These are phyloP conservation scores for Xylaria sp. DNA, from an alignment of 2,329 filamentous ascomycete genomes.

Conservation along the genomic window DNA sequence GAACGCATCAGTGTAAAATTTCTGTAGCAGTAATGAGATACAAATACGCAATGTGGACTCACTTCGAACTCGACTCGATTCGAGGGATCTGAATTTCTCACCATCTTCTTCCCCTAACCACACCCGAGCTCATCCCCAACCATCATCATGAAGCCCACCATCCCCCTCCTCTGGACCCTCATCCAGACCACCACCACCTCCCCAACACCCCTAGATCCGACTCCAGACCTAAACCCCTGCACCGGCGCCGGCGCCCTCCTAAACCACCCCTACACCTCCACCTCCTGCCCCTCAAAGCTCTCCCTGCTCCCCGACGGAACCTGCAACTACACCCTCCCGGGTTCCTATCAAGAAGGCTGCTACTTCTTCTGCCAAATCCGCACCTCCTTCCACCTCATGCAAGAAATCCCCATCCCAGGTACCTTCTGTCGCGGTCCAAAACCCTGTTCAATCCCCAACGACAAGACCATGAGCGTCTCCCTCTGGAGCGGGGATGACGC, in stretches of 20 bases:
- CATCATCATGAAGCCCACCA: neutral
- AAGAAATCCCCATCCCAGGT: conserved; percentile 8
- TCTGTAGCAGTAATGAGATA: neutral
- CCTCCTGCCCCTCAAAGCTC: conserved; percentile 4
- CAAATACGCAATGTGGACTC: neutral
- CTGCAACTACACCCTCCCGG: conserved; percentile 6
- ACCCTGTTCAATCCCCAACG: conserved; percentile 5
- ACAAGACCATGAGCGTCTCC: neutral
- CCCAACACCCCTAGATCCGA: neutral
- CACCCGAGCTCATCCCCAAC: neutral
- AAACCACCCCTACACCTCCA: neutral
- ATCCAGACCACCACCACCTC: neutral
- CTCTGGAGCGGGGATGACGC: neutral
- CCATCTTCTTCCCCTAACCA: neutral
- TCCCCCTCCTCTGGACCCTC: neutral
- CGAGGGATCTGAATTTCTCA: neutral
- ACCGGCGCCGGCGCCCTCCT: neutral
- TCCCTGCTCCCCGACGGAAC: conserved; percentile 2
- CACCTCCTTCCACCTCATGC: conserved; percentile 7
- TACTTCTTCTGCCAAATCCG: conserved; percentile 11
- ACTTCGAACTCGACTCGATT: neutral
- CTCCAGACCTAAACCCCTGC: neutral
- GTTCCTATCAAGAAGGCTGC: conserved; percentile 5
- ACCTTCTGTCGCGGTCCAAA: conserved; percentile 15
- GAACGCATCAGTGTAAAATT: neutral